Conservation (phyloP, 805 yeast genomes). For the Sugiyamaella lignohabitans region DNA sequence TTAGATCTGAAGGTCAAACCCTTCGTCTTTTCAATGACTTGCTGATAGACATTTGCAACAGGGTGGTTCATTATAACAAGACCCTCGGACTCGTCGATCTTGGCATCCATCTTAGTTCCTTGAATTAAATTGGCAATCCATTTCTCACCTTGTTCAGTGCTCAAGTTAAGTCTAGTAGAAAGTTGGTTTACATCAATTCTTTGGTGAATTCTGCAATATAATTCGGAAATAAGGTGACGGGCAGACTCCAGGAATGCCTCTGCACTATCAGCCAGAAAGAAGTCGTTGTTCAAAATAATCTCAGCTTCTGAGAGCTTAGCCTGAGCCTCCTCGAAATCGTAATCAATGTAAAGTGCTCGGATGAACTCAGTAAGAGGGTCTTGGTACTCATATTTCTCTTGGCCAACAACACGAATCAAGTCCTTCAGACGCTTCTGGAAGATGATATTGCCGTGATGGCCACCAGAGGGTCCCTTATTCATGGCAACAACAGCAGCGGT, state of each 20-base stretch:
- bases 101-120: constrained; percentile 47
- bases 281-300: constrained; percentile 46
- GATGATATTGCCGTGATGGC: constrained; percentile 28
- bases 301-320: constrained; percentile 43
- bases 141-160: constrained; percentile 43
- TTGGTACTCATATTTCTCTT: constrained; percentile 56
- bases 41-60: constrained; percentile 54
- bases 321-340: constrained; percentile 51
- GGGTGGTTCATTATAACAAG: constrained; percentile 51
- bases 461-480: constrained; percentile 20
- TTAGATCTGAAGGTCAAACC: constrained; percentile 53
- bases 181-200: constrained; percentile 42
- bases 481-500: constrained; percentile 47
- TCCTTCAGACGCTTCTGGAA: constrained; percentile 54
- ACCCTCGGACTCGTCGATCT: constrained; percentile 47
- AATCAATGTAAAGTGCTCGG: constrained; percentile 49
- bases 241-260: constrained; percentile 41
- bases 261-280: constrained; percentile 44
- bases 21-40: constrained; percentile 62
- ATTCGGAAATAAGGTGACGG: constrained; percentile 46
- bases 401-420: constrained; percentile 49
- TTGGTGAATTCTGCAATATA: constrained; percentile 49
- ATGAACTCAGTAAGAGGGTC: constrained; percentile 60
- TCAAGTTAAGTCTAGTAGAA: constrained; percentile 40
- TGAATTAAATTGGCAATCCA: constrained; percentile 46